A percentile compares a stretch with the other conserved stretches of the same genome.
phyloP scores from a whole-genome alignment of 2,329 filamentous ascomycete genomes.

The Neonectria coccinea region DNA sequence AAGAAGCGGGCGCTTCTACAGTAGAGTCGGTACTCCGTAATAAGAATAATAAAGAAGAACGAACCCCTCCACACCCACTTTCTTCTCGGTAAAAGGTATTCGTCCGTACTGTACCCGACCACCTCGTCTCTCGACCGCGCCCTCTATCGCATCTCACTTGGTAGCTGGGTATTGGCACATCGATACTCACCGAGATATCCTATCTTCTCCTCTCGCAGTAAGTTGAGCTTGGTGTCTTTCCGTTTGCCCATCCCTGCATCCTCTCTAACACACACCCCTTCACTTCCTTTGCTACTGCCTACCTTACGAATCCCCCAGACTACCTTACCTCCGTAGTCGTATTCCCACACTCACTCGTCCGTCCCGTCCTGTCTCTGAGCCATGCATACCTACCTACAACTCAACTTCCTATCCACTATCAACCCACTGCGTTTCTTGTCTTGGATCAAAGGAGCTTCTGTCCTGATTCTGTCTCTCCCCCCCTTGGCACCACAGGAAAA shows the following conservation, averaged over 20 bases:
- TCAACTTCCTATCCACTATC: constrained; percentile 23
- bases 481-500: constrained; percentile 5
- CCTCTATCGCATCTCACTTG: not conserved
- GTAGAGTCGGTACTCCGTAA: constrained; percentile 9
- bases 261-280: constrained; percentile 29
- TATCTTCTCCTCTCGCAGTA: not conserved
- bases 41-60: constrained; percentile 25
- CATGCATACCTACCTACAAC: not conserved
- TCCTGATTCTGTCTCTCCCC: constrained; percentile 9
- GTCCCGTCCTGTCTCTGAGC: not conserved
- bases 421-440: constrained; percentile 24
- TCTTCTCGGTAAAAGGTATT: not conserved
- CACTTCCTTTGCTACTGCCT: constrained; percentile 21
- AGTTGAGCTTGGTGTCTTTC: constrained; percentile 1
- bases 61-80: constrained; percentile 28
- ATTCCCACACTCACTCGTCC: not conserved
- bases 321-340: not conserved
- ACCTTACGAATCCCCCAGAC: not conserved
- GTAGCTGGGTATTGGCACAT: not conserved
- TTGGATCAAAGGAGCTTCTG: constrained; percentile 8
- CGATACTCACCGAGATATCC: too few species aligned
- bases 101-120: not conserved
- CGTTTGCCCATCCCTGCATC: constrained; percentile 13
- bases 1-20: constrained; percentile 18
- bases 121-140: constrained; percentile 1